Evolutionary conservation across 148 eudicot species (phyloP), one percentile per base, ranked within the genome.

Genomic region (Oxyria digyna): DNA sequence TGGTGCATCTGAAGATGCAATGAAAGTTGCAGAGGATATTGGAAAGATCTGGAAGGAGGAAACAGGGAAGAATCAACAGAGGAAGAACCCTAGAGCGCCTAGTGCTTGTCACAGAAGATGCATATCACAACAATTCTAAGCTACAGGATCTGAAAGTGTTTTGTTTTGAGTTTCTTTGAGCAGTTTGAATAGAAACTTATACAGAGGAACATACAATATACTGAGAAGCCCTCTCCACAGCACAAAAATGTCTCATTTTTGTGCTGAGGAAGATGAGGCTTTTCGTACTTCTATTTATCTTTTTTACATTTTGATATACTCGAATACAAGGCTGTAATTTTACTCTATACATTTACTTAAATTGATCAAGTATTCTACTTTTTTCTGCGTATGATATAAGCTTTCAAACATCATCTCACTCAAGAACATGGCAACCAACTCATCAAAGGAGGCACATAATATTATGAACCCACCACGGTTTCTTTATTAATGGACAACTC

Each of bases 1-100:
- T 4, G 98, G 98, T 8, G 77, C 89, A 26, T 71, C 91, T 43
- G 84, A 85, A 24, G 98, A 93, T 54, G 89, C 98, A 8, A 37
- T 80, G 24, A 83, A 90, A 38, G 81, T 87, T 8, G 95, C 98
- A 8, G 65, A 52, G 52, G 93, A 94, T 49, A 81, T 94, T 62
- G 77, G 26, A 8, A 66, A 38, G 31, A 66, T 66, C 23, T 66
- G 69, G 69, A 66, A 20, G 20, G 11, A 66, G 6, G 69, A 66
- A 18, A 66, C 69, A 33, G 69, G 11, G 15, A 66, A 66, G 46
- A 18, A 66, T 26, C 27, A 66, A 46, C 42, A 66, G 8, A 66
- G 38, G 23, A 66, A 66, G 23, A 66, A 66, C 69, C 46, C 69
- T 35, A 66, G 69, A 66, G 69, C 69, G 8, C 69, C 69, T 18